Conservation (phyloP, 1,139 yeast genomes). For the Geotrichum reessii region DNA sequence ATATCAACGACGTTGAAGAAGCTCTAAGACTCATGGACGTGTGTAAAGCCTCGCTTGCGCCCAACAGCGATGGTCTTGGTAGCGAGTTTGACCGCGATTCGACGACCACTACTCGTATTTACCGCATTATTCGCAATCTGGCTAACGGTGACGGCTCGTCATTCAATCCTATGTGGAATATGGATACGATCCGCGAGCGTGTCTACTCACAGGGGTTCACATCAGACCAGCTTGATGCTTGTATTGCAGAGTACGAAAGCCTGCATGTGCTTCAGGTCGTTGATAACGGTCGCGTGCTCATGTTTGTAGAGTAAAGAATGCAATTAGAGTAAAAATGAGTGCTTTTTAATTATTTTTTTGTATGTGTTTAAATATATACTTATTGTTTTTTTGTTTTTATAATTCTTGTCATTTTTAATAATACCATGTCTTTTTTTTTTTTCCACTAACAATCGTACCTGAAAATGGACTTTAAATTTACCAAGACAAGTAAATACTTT, state of each 20-base stretch:
- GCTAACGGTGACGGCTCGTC: slow-evolving; percentile 45
- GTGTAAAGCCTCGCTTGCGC: slow-evolving; percentile 74
- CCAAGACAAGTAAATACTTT: too few species aligned
- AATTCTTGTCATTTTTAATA: not conserved
- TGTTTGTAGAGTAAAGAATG: slow-evolving; percentile 23
- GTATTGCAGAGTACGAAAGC: slow-evolving; percentile 67
- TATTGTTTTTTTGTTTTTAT: not conserved
- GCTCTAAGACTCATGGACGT: slow-evolving; percentile 82
- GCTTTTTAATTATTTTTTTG: not conserved
- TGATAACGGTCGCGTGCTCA: slow-evolving; percentile 40
- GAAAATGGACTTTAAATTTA: too few species aligned
- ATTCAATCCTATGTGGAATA: slow-evolving; percentile 44
- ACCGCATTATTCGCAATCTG: slow-evolving; percentile 51
- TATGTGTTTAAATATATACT: too few species aligned
- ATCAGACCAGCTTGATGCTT: slow-evolving; percentile 65
- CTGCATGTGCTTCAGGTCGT: slow-evolving; percentile 73
- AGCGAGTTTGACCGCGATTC: slow-evolving; percentile 42
- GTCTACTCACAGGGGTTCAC: slow-evolving; percentile 82
- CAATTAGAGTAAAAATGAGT: not conserved
- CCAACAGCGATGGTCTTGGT: slow-evolving; percentile 37
- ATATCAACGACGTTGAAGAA: slow-evolving; percentile 84
- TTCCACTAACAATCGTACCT: too few species aligned
- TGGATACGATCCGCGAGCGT: slow-evolving; percentile 58
- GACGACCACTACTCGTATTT: slow-evolving; percentile 54
- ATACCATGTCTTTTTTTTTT: slow-evolving; percentile 2